A percentile compares a stretch with the other conserved stretches of the same genome.
These are phyloP conservation scores for Rosellinia necatrix DNA, from an alignment of 2,329 filamentous ascomycete genomes.

Conservation along the genomic window DNA sequence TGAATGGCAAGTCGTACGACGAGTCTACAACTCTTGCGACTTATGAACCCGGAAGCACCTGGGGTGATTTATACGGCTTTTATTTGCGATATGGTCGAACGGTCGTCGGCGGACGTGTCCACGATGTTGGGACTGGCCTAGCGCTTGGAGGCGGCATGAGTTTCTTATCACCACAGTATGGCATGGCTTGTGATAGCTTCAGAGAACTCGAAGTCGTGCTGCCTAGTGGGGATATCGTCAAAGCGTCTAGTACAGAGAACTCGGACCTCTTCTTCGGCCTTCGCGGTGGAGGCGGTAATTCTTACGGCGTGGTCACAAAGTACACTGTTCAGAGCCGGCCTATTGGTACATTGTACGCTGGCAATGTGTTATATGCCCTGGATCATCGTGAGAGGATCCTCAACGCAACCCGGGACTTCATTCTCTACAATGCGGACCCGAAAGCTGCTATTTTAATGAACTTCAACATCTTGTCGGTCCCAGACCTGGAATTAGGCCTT, in stretches of 20 bases:
- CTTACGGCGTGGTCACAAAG: constrained; percentile 19
- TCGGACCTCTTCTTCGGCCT: constrained; percentile 20
- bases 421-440: constrained; percentile 23
- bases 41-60: constrained; percentile 22
- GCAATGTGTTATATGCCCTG: constrained; percentile 14
- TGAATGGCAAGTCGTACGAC: constrained; percentile 19
- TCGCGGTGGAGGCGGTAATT: constrained; percentile 17
- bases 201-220: constrained; percentile 22
- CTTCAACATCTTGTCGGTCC: constrained; percentile 14
- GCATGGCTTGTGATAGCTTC: constrained; percentile 25
- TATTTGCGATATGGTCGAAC: constrained; percentile 14
- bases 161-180: constrained; percentile 22
- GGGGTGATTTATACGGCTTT: constrained; percentile 21
- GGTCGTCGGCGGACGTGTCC: constrained; percentile 20
- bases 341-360: constrained; percentile 16
- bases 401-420: constrained; percentile 22
- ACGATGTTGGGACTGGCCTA: constrained; percentile 16
- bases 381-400: constrained; percentile 14
- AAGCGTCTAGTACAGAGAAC: constrained; percentile 11
- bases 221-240: constrained; percentile 20
- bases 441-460: constrained; percentile 19
- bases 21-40: constrained; percentile 18
- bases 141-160: constrained; percentile 23
- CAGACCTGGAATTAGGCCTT: constrained; percentile 14
- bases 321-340: constrained; percentile 21